Conservation (phyloP, 257 asterid species). For the Solanum appendiculatum region DNA sequence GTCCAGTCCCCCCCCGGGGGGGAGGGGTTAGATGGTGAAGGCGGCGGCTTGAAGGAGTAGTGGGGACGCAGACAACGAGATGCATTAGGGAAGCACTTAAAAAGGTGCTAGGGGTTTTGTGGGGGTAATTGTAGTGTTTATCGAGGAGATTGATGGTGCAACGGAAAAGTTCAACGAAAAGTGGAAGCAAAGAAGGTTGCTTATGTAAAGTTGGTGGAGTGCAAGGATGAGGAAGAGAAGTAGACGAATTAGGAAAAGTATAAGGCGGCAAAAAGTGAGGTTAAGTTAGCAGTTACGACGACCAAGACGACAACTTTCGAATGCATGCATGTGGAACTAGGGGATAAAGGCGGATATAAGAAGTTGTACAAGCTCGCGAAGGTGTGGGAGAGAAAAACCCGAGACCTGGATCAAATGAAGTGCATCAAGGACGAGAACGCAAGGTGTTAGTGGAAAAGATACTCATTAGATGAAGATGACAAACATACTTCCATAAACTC, state of each 20-base stretch:
- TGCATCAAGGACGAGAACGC: not conserved
- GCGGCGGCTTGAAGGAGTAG: too few relatives aligned
- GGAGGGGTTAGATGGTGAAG: too few relatives aligned
- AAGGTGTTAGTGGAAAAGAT: not conserved
- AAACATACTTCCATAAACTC: not conserved
- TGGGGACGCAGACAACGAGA: too few relatives aligned
- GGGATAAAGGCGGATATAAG: not conserved
- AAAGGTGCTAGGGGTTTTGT: too few relatives aligned
- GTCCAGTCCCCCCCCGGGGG: too few relatives aligned
- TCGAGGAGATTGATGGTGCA: not conserved
- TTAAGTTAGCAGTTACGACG: not conserved
- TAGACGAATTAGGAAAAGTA: not conserved
- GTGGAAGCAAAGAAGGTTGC: not conserved
- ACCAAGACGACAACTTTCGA: not conserved
- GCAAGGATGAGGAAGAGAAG: not conserved
- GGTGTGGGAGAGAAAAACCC: not conserved
- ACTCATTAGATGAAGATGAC: not conserved
- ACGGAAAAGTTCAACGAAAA: not conserved
- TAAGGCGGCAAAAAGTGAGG: not conserved
- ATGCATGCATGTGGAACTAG: not conserved
- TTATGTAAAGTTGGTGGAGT: not conserved
- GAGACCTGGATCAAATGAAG: not conserved
- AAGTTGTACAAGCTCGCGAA: not conserved
- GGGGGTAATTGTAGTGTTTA: too few relatives aligned
- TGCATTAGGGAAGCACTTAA: too few relatives aligned